Evolutionary conservation across 176 grass and related monocot species (phyloP).

Genomic region (Phoenix roebelenii): DNA sequence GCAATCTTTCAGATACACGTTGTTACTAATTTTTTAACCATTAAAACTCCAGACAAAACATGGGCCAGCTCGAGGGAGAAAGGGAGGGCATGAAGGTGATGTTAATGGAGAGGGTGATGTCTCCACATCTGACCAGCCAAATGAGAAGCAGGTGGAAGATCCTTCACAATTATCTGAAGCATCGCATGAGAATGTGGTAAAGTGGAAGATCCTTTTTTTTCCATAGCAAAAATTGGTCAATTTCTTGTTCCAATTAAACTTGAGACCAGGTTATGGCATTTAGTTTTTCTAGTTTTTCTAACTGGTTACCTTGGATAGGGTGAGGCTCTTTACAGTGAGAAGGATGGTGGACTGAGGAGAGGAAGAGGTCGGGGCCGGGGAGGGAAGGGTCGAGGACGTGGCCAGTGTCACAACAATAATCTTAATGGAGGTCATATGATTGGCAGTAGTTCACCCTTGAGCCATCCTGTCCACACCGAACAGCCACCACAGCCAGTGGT

Average conservation of each 20-base stretch:
- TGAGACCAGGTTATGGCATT: too few species aligned
- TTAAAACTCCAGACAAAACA: slow-evolving; percentile 45
- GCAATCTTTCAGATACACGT: neutral
- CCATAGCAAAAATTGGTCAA: neutral
- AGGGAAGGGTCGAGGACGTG: slow-evolving; percentile 35
- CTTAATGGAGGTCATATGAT: slow-evolving; percentile 25
- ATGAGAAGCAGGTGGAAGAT: slow-evolving; percentile 65
- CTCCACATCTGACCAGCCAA: slow-evolving; percentile 66
- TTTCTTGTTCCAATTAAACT: neutral
- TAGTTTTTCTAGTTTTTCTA: slow-evolving; percentile 3
- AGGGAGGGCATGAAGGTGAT: slow-evolving; percentile 49
- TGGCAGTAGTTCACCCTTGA: slow-evolving; percentile 32
- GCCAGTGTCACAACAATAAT: slow-evolving; percentile 29
- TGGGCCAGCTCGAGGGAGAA: slow-evolving; percentile 54
- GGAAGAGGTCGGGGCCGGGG: slow-evolving; percentile 46
- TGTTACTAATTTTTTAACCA: slow-evolving; percentile 4
- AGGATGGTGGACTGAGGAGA: slow-evolving; percentile 27
- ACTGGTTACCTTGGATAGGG: slow-evolving; percentile 22
- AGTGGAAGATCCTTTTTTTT: neutral
- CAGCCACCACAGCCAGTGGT: slow-evolving; percentile 1
- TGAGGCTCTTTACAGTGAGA: slow-evolving; percentile 37
- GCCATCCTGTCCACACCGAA: slow-evolving; percentile 5
- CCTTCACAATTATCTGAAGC: slow-evolving; percentile 33
- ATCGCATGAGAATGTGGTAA: slow-evolving; percentile 47
- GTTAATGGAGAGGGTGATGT: slow-evolving; percentile 61